Base-by-base conservation (phyloP, 1,284 basidiomycete species). In the Irpex lacteus region DNA sequence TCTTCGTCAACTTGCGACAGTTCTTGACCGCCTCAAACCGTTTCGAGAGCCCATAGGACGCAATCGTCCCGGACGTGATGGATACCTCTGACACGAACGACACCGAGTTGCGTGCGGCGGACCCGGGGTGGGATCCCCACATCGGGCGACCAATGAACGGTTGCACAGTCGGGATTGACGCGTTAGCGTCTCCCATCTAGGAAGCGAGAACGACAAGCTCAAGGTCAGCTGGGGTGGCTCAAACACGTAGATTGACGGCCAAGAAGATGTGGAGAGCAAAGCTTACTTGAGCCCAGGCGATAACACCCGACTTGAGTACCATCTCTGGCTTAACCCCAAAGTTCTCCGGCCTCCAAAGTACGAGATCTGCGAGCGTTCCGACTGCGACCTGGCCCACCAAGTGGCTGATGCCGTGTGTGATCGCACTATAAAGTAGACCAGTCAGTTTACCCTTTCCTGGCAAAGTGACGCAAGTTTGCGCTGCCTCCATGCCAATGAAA, bases 221-320 rank as follows among this genome's bases (percentile, higher is more conserved):
- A 65, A 44, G 15, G 59, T 37, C 53, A 59, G 36, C 44, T 7
- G 37, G 60, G 26, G 60, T 7, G 15, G 11, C 40, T 44, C 40
- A 52, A 52, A 52, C n/a, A 52, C 15, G 18, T n/a, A 52, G 18
- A 19, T 8, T n/a, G 8, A 13, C 8, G 18, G 50, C 40, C 40
- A 44, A 9, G 18, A 52, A 13, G 6, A 21, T n/a, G 4, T 3
- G 37, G 4, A 36, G 44, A 50, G 53, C 56, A 61, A 56, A 47
- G 75, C 82, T 63, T 67, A 92, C 92, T 81, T 94, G 89, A 1
- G 93, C 89, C 88, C 91, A 96, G 3, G 85, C 94, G 67, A 98
- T 97, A 34, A 97, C 89, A 36, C 97, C 97, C 15, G 94, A 95
- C 77, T 99, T 98, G 70, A 98, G 81, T 11, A 98, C 89, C 86